Evolutionary conservation across 768 basidiomycete species (phyloP).

Genomic region (Cystofilobasidium ferigula): DNA sequence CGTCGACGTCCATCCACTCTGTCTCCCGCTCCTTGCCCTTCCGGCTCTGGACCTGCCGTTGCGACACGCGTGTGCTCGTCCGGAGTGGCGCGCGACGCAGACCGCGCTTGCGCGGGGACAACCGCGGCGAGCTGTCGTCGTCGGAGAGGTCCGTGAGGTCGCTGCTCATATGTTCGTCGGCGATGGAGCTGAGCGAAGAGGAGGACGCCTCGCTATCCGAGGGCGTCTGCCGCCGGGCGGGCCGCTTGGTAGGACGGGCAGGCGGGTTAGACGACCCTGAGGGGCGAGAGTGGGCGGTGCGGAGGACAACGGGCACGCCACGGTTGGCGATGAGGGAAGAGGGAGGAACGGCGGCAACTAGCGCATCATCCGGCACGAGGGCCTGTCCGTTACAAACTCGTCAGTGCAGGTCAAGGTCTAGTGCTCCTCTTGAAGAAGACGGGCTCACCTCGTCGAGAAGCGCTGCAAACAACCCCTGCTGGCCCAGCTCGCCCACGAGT

Average conservation of each 20-base stretch:
- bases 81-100: neutral
- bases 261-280: neutral
- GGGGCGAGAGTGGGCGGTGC: neutral
- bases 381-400: neutral
- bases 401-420: neutral
- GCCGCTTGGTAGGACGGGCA: neutral
- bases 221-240: neutral
- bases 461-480: neutral
- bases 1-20: neutral
- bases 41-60: neutral
- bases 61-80: neutral
- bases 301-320: neutral
- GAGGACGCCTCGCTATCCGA: neutral
- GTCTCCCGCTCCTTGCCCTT: slow-evolving; percentile 1
- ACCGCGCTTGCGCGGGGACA: neutral
- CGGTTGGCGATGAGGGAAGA: neutral
- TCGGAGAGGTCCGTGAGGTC: neutral
- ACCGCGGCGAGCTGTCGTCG: neutral
- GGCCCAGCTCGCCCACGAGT: neutral
- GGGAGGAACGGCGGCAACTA: neutral
- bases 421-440: neutral
- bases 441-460: neutral
- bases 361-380: neutral
- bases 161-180: no score
- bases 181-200: neutral